Conservation (phyloP, 163 green algal species). For the Scenedesmus sp. region DNA sequence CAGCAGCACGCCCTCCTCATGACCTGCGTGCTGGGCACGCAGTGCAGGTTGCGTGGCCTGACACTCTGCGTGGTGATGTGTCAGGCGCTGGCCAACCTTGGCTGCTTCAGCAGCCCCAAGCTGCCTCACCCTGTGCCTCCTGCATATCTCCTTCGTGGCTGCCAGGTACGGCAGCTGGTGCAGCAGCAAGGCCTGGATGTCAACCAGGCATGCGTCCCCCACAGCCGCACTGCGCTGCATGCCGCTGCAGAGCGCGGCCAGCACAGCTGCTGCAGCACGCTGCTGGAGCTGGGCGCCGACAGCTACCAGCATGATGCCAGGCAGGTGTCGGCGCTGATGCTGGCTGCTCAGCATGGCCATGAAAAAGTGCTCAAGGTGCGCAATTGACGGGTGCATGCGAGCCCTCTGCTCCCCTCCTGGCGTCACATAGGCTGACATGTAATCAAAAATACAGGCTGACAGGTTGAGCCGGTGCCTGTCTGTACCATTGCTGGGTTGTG, state of each 20-base stretch:
- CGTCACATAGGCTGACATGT: too few species aligned
- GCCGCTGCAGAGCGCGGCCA: slow-evolving; percentile 28
- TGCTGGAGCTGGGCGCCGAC: slow-evolving; percentile 30
- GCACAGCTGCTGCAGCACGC: neutral
- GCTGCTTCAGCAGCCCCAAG: neutral
- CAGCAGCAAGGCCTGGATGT: slow-evolving; percentile 27
- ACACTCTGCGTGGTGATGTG: neutral
- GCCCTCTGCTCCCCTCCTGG: too few species aligned
- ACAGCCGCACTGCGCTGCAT: slow-evolving; percentile 33
- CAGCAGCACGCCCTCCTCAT: neutral
- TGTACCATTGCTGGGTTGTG: too few species aligned
- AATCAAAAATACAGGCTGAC: too few species aligned
- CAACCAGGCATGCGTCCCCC: neutral
- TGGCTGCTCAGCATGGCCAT: slow-evolving; percentile 14
- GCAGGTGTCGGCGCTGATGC: slow-evolving; percentile 29
- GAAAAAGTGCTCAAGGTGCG: slow-evolving; percentile 23
- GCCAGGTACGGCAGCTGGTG: slow-evolving; percentile 35
- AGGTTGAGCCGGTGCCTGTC: too few species aligned
- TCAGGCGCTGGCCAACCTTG: neutral
- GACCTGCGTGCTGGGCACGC: too few species aligned
- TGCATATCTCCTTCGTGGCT: neutral
- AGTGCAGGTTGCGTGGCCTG: too few species aligned
- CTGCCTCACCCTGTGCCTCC: neutral
- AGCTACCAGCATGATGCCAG: neutral
- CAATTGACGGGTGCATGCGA: neutral